These are phyloP conservation scores for Zopfia rhizophila DNA, from an alignment of 2,329 filamentous ascomycete genomes.

Conservation along the genomic window DNA sequence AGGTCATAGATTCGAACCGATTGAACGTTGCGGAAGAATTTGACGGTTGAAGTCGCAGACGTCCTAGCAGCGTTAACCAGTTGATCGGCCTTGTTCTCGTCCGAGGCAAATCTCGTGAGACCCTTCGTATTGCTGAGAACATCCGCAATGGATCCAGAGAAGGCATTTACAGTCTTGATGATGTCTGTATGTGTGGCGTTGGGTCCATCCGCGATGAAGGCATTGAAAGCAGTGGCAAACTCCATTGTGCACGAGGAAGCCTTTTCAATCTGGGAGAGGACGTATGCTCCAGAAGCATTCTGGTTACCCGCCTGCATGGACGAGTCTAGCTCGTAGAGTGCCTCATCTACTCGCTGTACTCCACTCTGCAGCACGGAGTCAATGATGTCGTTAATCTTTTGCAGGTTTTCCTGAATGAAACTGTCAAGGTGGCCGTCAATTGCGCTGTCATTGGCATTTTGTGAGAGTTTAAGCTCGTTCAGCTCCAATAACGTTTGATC, in stretches of 20 bases:
- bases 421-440: slow-evolving; percentile 92
- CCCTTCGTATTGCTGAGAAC: slow-evolving; percentile 97
- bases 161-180: slow-evolving; percentile 91
- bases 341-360: slow-evolving; percentile 93
- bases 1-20: slow-evolving; percentile 93
- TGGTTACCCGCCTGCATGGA: slow-evolving; percentile 99
- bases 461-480: slow-evolving; percentile 78
- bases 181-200: slow-evolving; percentile 90
- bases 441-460: slow-evolving; percentile 75
- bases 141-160: slow-evolving; percentile 89
- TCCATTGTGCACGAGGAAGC: slow-evolving; percentile 94
- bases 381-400: slow-evolving; percentile 97
- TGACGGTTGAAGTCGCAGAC: slow-evolving; percentile 86
- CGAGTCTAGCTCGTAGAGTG: slow-evolving; percentile 95
- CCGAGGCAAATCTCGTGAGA: slow-evolving; percentile 88
- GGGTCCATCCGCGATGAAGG: slow-evolving; percentile 96
- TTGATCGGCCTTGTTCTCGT: slow-evolving; percentile 93
- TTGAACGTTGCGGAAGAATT: slow-evolving; percentile 93
- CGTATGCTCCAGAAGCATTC: slow-evolving; percentile 93
- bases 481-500: slow-evolving; percentile 94
- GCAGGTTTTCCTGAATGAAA: slow-evolving; percentile 83
- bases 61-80: slow-evolving; percentile 84
- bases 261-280: slow-evolving; percentile 97
- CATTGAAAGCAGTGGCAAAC: slow-evolving; percentile 98
- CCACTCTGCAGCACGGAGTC: slow-evolving; percentile 95